A percentile compares a stretch with the other conserved stretches of the same genome.
Conservation (phyloP, 176 grass and related monocot species). For the Oropetium thomaeum region DNA sequence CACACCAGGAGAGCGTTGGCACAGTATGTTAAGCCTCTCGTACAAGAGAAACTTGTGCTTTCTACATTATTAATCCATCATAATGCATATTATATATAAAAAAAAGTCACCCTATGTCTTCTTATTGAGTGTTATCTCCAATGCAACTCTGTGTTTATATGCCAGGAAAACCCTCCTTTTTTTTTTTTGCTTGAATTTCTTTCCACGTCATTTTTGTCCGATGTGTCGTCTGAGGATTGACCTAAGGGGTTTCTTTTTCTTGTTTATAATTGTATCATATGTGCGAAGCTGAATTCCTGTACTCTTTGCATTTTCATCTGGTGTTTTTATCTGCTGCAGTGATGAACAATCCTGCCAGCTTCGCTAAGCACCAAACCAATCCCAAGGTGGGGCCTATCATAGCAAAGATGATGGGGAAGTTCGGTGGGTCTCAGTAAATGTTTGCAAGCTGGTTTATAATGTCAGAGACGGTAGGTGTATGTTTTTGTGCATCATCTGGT, state of each 20-base stretch:
- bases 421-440: conserved; percentile 42
- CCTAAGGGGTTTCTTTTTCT: no score
- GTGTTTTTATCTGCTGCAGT: conserved; percentile 53
- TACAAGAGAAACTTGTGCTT: background rate
- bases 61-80: background rate
- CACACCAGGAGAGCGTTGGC: no score
- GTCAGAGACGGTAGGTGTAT: background rate
- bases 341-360: conserved; percentile 89
- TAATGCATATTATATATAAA: no score
- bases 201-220: background rate
- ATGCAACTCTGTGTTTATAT: background rate
- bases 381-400: conserved; percentile 92
- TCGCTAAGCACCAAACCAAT: conserved; percentile 81
- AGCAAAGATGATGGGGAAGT: conserved; percentile 94
- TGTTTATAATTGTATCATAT: background rate
- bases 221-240: no score
- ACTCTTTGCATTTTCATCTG: background rate
- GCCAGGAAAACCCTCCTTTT: background rate
- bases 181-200: background rate
- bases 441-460: background rate
- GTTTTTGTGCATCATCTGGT: conserved; percentile 17
- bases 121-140: background rate
- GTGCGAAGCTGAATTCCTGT: background rate
- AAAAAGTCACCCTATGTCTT: no score
- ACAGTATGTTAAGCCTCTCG: background rate